phyloP scores from a whole-genome alignment of 2,329 filamentous ascomycete genomes.

The Boeremia exigua region DNA sequence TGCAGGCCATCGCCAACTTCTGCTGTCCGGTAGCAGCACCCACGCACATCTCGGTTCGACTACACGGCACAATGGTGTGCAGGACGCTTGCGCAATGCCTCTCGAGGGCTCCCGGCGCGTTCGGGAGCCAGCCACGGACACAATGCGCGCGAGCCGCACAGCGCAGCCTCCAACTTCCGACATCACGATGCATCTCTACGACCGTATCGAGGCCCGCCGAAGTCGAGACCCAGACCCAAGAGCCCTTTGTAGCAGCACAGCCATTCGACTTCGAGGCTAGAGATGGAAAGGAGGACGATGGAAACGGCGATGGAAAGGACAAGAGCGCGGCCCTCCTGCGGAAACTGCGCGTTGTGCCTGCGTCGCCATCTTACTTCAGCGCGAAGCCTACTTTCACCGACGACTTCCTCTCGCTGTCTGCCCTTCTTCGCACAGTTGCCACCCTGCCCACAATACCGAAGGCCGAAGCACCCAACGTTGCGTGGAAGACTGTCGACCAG shows the following conservation, averaged over 20 bases:
- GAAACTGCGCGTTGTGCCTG: conserved; percentile 74
- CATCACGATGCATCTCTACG: conserved; percentile 44
- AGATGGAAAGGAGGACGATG: conserved; percentile 4
- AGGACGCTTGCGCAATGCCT: conserved; percentile 41
- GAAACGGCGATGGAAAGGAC: conserved; percentile 1
- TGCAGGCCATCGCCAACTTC: conserved; percentile 17
- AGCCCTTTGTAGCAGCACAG: conserved; percentile 51
- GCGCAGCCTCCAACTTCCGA: conserved; percentile 24
- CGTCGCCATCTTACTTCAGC: conserved; percentile 94
- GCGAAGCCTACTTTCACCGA: conserved; percentile 86
- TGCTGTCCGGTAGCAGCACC: conserved; percentile 13
- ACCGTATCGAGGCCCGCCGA: conserved; percentile 35
- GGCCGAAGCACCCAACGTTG: conserved; percentile 71
- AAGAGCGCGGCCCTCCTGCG: conserved; percentile 31
- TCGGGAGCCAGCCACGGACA: conserved; percentile 27
- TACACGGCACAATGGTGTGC: conserved; percentile 35
- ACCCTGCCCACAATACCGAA: conserved; percentile 72
- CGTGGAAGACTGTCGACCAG: conserved; percentile 81
- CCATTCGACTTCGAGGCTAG: conserved; percentile 50
- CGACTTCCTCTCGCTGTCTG: conserved; percentile 74
- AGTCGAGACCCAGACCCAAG: conserved; percentile 27
- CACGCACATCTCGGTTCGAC: conserved; percentile 12
- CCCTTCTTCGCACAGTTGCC: conserved; percentile 73
- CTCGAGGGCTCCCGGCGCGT: conserved; percentile 32
- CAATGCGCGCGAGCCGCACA: conserved; percentile 33